Evolutionary conservation across 2,329 filamentous ascomycete species (phyloP).

Genomic region (Basipetospora sp.): DNA sequence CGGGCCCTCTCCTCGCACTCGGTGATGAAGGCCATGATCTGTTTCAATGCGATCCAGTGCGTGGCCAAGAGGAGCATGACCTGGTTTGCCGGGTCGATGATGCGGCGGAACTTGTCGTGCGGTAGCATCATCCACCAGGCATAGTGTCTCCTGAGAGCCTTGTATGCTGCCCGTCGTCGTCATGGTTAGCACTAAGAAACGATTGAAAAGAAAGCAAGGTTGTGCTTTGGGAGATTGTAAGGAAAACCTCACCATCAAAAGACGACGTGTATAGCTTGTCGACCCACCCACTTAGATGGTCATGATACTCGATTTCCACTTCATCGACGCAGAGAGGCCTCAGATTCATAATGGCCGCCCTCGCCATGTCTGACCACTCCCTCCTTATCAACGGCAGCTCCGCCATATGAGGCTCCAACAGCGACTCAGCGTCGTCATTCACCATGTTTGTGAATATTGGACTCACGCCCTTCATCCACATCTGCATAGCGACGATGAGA

Average conservation of each 20-base stretch:
- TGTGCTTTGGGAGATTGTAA: too few species aligned
- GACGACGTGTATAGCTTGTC: conserved; percentile 37
- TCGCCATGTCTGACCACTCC: conserved; percentile 32
- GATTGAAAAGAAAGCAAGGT: neutral
- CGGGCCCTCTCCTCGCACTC: conserved; percentile 22
- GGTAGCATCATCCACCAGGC: conserved; percentile 44
- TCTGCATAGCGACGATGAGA: conserved; percentile 38
- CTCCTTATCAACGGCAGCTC: conserved; percentile 29
- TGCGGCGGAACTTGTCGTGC: conserved; percentile 33
- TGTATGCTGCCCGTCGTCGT: conserved; percentile 26
- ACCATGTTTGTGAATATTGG: conserved; percentile 35
- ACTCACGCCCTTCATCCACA: conserved; percentile 32
- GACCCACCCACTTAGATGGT: conserved; percentile 30
- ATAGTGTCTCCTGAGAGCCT: conserved; percentile 34
- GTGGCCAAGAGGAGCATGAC: conserved; percentile 32
- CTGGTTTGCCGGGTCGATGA: conserved; percentile 33
- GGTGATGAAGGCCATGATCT: conserved; percentile 37
- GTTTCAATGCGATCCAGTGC: conserved; percentile 40
- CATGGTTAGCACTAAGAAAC: neutral
- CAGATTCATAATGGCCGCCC: conserved; percentile 27
- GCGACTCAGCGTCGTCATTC: conserved; percentile 24
- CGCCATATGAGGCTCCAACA: conserved; percentile 31
- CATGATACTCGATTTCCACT: conserved; percentile 32
- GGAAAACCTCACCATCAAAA: conserved; percentile 31
- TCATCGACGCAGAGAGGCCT: conserved; percentile 26